Evolutionary conservation across 805 yeast genomes (phyloP).

Genomic region (Candida nanaspora): DNA sequence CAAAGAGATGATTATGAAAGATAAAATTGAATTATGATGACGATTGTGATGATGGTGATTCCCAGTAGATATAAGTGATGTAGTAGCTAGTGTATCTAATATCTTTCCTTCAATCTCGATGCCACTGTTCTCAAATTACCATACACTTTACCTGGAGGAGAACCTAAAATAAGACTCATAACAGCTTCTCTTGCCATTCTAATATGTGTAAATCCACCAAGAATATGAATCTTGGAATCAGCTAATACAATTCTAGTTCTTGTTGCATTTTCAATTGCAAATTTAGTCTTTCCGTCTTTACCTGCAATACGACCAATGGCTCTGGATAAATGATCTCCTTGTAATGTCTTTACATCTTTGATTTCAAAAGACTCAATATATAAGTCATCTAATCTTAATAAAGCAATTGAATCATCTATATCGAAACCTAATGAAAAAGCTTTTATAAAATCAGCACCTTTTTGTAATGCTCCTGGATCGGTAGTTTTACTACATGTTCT

Average conservation of each 20-base stretch:
- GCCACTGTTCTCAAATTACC: slow-evolving; percentile 97
- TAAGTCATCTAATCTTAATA: slow-evolving; percentile 88
- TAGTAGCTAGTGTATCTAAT: slow-evolving; percentile 28
- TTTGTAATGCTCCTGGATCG: slow-evolving; percentile 92
- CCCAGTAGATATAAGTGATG: too few relatives aligned
- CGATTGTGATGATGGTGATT: too few relatives aligned
- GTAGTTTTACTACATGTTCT: slow-evolving; percentile 78
- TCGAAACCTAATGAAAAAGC: slow-evolving; percentile 97
- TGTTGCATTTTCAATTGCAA: slow-evolving; percentile 97
- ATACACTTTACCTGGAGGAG: slow-evolving; percentile 97
- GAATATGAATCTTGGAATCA: slow-evolving; percentile 90
- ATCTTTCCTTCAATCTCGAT: slow-evolving; percentile 94
- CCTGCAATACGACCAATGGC: slow-evolving; percentile 99
- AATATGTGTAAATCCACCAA: slow-evolving; percentile 96
- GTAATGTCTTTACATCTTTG: slow-evolving; percentile 91
- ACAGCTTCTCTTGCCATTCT: slow-evolving; percentile 98
- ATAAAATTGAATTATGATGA: too few relatives aligned
- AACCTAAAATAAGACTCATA: slow-evolving; percentile 89
- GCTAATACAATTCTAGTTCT: slow-evolving; percentile 97
- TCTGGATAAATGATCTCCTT: slow-evolving; percentile 95
- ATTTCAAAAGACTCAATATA: slow-evolving; percentile 96
- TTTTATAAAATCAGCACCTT: slow-evolving; percentile 94
- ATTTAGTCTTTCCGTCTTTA: slow-evolving; percentile 97
- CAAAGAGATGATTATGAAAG: too few relatives aligned
- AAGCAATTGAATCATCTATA: slow-evolving; percentile 92